Percentiles rank a stretch among this genome's conserved stretches.
These are phyloP conservation scores for Oryza glaberrima DNA, from an alignment of 176 grass and related monocot genomes.

Conservation along the genomic window DNA sequence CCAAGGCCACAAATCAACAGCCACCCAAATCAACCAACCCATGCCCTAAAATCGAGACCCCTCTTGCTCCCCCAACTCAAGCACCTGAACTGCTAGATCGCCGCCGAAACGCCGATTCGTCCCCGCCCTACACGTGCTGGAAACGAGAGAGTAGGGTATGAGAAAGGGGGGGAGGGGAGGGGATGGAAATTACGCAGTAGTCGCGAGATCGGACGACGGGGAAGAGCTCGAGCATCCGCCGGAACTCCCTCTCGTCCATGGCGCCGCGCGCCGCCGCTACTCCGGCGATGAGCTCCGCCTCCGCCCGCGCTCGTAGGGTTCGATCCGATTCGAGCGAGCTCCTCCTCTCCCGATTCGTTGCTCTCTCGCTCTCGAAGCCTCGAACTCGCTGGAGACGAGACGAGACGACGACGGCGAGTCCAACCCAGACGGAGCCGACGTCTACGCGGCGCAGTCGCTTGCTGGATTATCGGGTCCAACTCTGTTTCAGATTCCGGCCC, in stretches of 20 bases:
- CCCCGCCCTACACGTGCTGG: not conserved
- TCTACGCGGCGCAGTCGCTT: not conserved
- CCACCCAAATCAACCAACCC: not conserved
- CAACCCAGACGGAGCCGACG: not conserved
- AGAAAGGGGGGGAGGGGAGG: not conserved
- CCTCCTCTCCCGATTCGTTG: not conserved
- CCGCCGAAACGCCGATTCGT: not conserved
- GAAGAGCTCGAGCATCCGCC: slow-evolving; percentile 76
- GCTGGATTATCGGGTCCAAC: not conserved
- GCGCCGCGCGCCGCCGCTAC: not conserved
- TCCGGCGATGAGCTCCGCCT: slow-evolving; percentile 1
- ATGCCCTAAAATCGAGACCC: not conserved
- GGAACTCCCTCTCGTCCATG: slow-evolving; percentile 97
- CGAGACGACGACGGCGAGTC: slow-evolving; percentile 1
- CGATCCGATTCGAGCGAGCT: slow-evolving; percentile 10
- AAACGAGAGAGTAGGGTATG: not conserved
- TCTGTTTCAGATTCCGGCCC: not conserved
- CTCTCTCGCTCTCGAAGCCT: not conserved
- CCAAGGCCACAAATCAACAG: not conserved
- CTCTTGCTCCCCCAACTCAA: not conserved
- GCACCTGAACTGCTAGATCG: not conserved
- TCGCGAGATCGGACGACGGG: slow-evolving; percentile 74
- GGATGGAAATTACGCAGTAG: slow-evolving; percentile 63
- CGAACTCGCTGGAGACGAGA: not conserved
- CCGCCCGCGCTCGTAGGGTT: not conserved